Evolutionary conservation across 129 eudicot species (phyloP).

Genomic region (Smallanthus sonchifolius): DNA sequence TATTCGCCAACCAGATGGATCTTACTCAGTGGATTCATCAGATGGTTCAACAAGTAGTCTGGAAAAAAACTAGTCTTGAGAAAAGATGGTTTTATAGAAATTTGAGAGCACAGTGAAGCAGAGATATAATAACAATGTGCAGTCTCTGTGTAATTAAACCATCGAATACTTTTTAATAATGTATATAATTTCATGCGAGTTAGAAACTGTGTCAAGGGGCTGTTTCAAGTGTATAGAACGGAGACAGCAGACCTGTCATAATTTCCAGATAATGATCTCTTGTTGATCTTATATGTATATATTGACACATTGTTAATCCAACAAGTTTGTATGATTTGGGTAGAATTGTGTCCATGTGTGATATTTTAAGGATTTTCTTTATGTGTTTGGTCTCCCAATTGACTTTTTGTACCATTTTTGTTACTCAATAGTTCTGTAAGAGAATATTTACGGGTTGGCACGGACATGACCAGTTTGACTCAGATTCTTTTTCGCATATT

Average conservation of each 20-base stretch:
- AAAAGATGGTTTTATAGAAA: background rate
- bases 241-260: constrained; percentile 32
- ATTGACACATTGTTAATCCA: constrained; percentile 17
- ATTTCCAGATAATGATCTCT: constrained; percentile 15
- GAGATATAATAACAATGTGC: background rate
- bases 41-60: constrained; percentile 55
- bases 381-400: background rate
- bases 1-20: constrained; percentile 86
- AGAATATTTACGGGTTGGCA: too few species aligned
- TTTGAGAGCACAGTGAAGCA: constrained; percentile 14
- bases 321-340: background rate
- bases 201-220: constrained; percentile 20
- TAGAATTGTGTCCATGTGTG: background rate
- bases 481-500: too few species aligned
- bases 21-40: constrained; percentile 64
- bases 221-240: constrained; percentile 56
- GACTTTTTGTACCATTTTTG: background rate
- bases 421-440: too few species aligned
- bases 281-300: constrained; percentile 19
- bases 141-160: constrained; percentile 12
- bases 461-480: too few species aligned
- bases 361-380: background rate
- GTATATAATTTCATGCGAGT: constrained; percentile 26
- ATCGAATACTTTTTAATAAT: constrained; percentile 14
- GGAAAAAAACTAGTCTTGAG: constrained; percentile 33